Evolutionary conservation across 352 stramenopile genomes (phyloP).

Genomic region (Peronospora belbahrii): DNA sequence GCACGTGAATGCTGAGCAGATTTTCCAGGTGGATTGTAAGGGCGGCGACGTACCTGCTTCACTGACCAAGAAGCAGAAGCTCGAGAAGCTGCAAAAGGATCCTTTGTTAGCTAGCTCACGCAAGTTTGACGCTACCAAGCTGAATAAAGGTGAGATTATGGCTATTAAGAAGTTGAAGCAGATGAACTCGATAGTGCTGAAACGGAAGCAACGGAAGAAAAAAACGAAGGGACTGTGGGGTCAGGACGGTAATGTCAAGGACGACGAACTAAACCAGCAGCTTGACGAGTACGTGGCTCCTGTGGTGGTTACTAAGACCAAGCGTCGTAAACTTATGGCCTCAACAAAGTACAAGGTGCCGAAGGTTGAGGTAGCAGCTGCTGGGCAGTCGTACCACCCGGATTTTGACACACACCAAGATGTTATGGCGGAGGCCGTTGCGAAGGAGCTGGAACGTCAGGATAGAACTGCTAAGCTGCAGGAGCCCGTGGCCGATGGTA

Average conservation of each 20-base stretch:
- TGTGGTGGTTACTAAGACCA: slow-evolving; percentile 49
- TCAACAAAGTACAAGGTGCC: slow-evolving; percentile 62
- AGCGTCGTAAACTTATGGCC: slow-evolving; percentile 41
- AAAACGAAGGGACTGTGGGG: slow-evolving; percentile 33
- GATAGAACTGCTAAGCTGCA: slow-evolving; percentile 37
- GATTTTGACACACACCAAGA: slow-evolving; percentile 79
- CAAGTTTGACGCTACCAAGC: slow-evolving; percentile 59
- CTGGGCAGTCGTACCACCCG: slow-evolving; percentile 81
- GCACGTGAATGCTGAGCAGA: slow-evolving; percentile 51
- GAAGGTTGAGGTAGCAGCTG: slow-evolving; percentile 64
- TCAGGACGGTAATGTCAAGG: slow-evolving; percentile 32
- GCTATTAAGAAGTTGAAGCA: slow-evolving; percentile 52
- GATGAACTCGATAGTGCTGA: slow-evolving; percentile 11
- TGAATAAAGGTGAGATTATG: slow-evolving; percentile 48
- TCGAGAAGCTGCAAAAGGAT: slow-evolving; percentile 55
- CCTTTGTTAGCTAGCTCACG: slow-evolving; percentile 55
- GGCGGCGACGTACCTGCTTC: slow-evolving; percentile 29
- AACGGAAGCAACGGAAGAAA: slow-evolving; percentile 16
- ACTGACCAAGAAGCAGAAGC: slow-evolving; percentile 70
- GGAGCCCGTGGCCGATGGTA: slow-evolving; percentile 40
- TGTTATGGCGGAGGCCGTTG: slow-evolving; percentile 62
- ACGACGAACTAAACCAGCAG: slow-evolving; percentile 26
- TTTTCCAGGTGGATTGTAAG: slow-evolving; percentile 77
- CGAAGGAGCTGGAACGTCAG: slow-evolving; percentile 58
- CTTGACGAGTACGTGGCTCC: slow-evolving; percentile 61